phyloP scores from a whole-genome alignment of 1,284 basidiomycete species.

The Ceratobasidium sp. region DNA sequence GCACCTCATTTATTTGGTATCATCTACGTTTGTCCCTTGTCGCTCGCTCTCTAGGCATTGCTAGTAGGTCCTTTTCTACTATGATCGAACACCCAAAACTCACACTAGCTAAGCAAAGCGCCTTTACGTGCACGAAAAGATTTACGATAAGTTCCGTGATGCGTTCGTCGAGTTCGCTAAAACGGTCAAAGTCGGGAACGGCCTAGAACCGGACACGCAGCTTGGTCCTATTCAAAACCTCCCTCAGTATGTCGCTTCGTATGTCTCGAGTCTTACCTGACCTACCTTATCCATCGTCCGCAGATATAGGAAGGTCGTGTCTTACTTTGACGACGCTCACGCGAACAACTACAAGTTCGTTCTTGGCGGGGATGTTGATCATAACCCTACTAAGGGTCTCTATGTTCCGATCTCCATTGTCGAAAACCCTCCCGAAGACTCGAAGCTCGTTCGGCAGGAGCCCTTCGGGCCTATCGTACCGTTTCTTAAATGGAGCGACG shows the following conservation, averaged over 20 bases:
- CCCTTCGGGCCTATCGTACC: slow-evolving; percentile 38
- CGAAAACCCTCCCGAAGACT: slow-evolving; percentile 31
- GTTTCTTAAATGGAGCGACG: slow-evolving; percentile 31
- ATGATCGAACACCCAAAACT: neutral
- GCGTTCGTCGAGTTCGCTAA: slow-evolving; percentile 53
- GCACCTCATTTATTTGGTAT: neutral
- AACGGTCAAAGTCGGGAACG: slow-evolving; percentile 58
- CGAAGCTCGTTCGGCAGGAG: slow-evolving; percentile 36
- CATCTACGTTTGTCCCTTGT: neutral
- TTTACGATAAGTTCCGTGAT: slow-evolving; percentile 58
- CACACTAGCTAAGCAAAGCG: slow-evolving; percentile 47
- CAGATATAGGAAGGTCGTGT: slow-evolving; percentile 12
- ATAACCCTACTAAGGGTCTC: slow-evolving; percentile 23
- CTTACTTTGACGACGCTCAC: slow-evolving; percentile 1
- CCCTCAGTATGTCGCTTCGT: neutral
- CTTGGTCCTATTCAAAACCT: slow-evolving; percentile 29
- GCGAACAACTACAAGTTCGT: slow-evolving; percentile 27
- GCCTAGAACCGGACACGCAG: slow-evolving; percentile 7
- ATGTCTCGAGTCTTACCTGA: neutral
- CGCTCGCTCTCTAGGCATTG: neutral
- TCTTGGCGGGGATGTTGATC: slow-evolving; percentile 25
- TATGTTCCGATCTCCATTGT: slow-evolving; percentile 28
- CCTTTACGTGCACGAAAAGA: slow-evolving; percentile 59
- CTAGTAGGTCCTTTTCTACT: slow-evolving; percentile 3
- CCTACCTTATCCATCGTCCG: neutral